Percentiles rank a stretch among this genome's conserved stretches.
phyloP scores from a whole-genome alignment of 495 filamentous ascomycete species.

The Astrothelium macrocarpum region DNA sequence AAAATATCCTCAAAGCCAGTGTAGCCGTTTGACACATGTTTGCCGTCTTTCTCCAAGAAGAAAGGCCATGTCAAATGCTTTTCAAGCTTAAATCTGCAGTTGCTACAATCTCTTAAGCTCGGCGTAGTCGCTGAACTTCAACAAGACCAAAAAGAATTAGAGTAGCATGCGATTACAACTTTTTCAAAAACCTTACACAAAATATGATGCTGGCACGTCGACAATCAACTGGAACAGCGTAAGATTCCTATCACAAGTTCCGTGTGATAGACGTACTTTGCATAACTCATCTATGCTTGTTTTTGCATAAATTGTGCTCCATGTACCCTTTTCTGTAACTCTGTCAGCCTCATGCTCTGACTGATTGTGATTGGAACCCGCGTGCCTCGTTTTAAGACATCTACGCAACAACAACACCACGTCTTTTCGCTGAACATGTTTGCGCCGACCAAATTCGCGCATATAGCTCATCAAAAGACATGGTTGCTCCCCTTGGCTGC shows the following conservation, averaged over 20 bases:
- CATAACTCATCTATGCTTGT: not conserved
- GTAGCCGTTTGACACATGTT: not conserved
- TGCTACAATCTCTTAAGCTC: constrained; percentile 1
- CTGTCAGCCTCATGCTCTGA: not conserved
- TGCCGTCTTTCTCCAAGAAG: not conserved
- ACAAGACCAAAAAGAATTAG: not conserved
- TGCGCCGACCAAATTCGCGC: not conserved
- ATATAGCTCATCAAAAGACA: not conserved
- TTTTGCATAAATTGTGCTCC: not conserved
- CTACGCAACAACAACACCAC: not conserved
- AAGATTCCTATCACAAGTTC: not conserved
- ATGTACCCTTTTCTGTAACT: not conserved
- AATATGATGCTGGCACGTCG: not conserved
- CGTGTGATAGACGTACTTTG: not conserved
- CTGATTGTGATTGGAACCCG: not conserved
- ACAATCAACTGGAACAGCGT: not conserved
- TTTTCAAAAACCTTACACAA: too few relatives aligned
- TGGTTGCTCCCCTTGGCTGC: not conserved
- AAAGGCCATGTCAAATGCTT: not conserved
- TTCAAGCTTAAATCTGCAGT: not conserved
- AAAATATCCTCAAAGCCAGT: not conserved
- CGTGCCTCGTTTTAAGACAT: not conserved
- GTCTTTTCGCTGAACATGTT: not conserved
- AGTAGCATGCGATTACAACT: too few relatives aligned
- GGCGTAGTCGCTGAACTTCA: not conserved